Percentiles rank a stretch among this genome's conserved stretches.
Conservation (phyloP, 2,329 filamentous ascomycete genomes). For the Penicillium sclerotigenum region DNA sequence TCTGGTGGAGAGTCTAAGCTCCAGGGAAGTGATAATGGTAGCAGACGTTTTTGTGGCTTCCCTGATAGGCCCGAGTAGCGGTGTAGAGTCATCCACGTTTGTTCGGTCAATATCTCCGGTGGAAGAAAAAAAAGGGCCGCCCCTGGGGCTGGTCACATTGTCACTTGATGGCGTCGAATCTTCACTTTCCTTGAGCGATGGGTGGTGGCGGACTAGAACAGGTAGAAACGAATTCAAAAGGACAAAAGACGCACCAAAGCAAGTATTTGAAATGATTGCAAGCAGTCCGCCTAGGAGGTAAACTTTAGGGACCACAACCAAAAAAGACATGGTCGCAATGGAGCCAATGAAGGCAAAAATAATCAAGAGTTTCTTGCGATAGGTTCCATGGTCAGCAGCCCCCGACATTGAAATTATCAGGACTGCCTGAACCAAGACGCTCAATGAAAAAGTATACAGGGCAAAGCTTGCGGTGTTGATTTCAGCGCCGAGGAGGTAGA, state of each 20-base stretch:
- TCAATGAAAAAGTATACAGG: slow-evolving; percentile 96
- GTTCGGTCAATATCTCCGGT: not conserved
- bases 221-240: slow-evolving; percentile 93
- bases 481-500: slow-evolving; percentile 75
- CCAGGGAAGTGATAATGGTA: slow-evolving; percentile 47
- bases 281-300: slow-evolving; percentile 80
- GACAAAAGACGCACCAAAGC: slow-evolving; percentile 92
- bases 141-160: not conserved
- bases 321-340: slow-evolving; percentile 80
- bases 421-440: slow-evolving; percentile 82
- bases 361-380: slow-evolving; percentile 83
- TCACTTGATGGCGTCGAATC: not conserved
- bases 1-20: slow-evolving; percentile 78
- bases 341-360: slow-evolving; percentile 81
- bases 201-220: slow-evolving; percentile 82
- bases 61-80: slow-evolving; percentile 25
- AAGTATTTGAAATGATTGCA: slow-evolving; percentile 87
- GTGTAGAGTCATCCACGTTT: slow-evolving; percentile 22
- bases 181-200: slow-evolving; percentile 41
- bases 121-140: slow-evolving; percentile 6
- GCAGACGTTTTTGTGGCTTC: slow-evolving; percentile 2
- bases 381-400: slow-evolving; percentile 88
- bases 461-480: slow-evolving; percentile 96
- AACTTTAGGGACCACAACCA: slow-evolving; percentile 69
- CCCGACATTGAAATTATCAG: slow-evolving; percentile 95